Percentiles rank a stretch among this genome's conserved stretches.
These are phyloP conservation scores for Kazachstania kunashirensis DNA, from an alignment of 805 yeast species.

Conservation along the genomic window DNA sequence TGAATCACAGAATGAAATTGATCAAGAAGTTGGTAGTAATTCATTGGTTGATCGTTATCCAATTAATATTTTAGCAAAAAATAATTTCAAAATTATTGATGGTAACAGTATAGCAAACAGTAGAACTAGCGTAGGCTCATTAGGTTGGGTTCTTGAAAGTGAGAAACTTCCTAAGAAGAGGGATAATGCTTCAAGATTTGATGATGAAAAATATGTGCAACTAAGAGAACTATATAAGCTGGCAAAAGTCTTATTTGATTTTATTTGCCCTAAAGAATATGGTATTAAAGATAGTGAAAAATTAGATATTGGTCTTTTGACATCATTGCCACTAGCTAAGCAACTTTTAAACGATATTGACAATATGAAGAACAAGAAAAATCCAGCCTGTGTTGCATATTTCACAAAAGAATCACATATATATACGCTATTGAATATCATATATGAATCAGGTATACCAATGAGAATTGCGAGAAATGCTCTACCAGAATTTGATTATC, in stretches of 20 bases:
- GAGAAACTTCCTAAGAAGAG: conserved; percentile 21
- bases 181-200: conserved; percentile 45
- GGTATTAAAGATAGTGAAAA: conserved; percentile 95
- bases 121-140: conserved; percentile 45
- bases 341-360: conserved; percentile 76
- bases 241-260: conserved; percentile 90
- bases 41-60: conserved; percentile 63
- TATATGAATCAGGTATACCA: conserved; percentile 89
- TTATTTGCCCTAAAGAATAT: conserved; percentile 96
- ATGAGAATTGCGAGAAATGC: conserved; percentile 92
- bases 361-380: conserved; percentile 64
- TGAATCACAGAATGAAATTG: conserved; percentile 31
- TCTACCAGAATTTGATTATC: conserved; percentile 88
- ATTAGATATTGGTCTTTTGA: conserved; percentile 87
- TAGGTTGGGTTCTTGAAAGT: conserved; percentile 60
- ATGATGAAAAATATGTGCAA: conserved; percentile 67
- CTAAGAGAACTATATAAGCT: conserved; percentile 81
- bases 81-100: conserved; percentile 55
- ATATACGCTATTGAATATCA: conserved; percentile 81
- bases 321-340: conserved; percentile 87
- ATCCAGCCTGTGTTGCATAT: conserved; percentile 79
- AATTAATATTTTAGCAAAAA: conserved; percentile 64
- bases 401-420: conserved; percentile 97
- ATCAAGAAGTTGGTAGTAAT: conserved; percentile 24
- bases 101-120: conserved; percentile 12